Conservation (phyloP, 2,329 filamentous ascomycete genomes). For the Ophiosphaerella herpotricha region DNA sequence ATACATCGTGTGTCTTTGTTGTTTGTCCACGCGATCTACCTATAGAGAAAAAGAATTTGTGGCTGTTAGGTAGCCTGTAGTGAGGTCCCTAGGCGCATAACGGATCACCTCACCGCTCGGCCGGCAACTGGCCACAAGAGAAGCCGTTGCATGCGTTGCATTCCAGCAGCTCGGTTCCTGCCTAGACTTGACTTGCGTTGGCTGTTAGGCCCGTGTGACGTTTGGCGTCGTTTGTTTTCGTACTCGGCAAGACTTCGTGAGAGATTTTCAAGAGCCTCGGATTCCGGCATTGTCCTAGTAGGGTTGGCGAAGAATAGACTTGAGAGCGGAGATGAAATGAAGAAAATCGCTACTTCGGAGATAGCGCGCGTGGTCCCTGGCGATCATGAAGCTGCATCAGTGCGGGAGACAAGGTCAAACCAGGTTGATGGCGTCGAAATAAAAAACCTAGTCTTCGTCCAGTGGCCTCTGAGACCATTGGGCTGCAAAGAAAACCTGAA, state of each 20-base stretch:
- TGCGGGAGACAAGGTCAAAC: constrained; percentile 13
- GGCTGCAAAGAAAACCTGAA: constrained; percentile 7
- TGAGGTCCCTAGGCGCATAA: no score
- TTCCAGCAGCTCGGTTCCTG: not conserved
- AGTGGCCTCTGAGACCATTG: not conserved
- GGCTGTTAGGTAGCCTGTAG: no score
- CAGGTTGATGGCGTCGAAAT: constrained; percentile 20
- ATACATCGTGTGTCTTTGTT: not conserved
- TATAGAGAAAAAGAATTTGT: not conserved
- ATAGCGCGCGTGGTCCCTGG: constrained; percentile 11
- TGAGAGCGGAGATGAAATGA: constrained; percentile 10
- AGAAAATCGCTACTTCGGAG: constrained; percentile 1
- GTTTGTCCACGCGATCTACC: not conserved
- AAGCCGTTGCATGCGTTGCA: constrained; percentile 6
- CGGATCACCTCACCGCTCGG: not conserved
- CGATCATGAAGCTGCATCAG: constrained; percentile 20
- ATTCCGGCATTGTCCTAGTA: constrained; percentile 5
- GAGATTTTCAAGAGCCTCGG: constrained; percentile 14
- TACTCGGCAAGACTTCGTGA: constrained; percentile 4
- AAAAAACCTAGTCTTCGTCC: not conserved
- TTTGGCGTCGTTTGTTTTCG: constrained; percentile 10
- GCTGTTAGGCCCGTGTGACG: constrained; percentile 2
- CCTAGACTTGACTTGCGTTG: no score
- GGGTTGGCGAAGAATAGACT: constrained; percentile 1
- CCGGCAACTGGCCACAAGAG: not conserved